Evolutionary conservation across 2,329 filamentous ascomycete genomes (phyloP), one percentile per base, ranked within the genome.

Genomic region (Orbilia quercus): DNA sequence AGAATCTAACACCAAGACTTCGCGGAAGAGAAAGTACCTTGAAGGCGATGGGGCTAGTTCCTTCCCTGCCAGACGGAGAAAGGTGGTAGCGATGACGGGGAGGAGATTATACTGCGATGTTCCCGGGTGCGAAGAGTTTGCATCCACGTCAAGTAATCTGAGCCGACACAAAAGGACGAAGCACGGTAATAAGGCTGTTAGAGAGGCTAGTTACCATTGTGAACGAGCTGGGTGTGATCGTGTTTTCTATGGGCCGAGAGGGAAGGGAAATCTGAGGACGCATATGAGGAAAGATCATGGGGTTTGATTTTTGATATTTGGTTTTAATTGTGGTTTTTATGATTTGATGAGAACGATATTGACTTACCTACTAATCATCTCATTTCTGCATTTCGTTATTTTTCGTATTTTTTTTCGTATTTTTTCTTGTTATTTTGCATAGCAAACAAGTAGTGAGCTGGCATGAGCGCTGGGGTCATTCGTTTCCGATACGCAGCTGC

Each of bases 141-240:
- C 69, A 14, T 73, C 69, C n/a, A 73, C 69, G 3, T 66, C 69
- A 4, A 73, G 69, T 48, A 73, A 73, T 50, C 36, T 73, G 18
- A 73, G 69, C 40, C 45, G 69, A 55, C 69, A 73, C 51, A 73
- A 73, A 31, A 47, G 69, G 20, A 73, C 69, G 14, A 73, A 73
- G 48, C 69, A 73, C 40, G 69, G 69, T 18, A 73, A 66, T 16
- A 31, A 50, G 11, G 69, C 69, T 7, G 48, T 59, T 23, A 60
- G 69, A 25, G 69, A 73, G 14, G 69, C 69, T 9, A 66, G 69
- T 42, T 73, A 73, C 42, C 69, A 66, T 28, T 73, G 69, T 23
- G 60, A 50, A 38, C 54, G 31, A 7, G 18, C 16, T 2, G 69
- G 60, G 18, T 73, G 69, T 16, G 69, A 73, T 28, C 60, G 69